Evolutionary conservation across 345 rosid genomes (phyloP).

Genomic region (Kandelia obovata): DNA sequence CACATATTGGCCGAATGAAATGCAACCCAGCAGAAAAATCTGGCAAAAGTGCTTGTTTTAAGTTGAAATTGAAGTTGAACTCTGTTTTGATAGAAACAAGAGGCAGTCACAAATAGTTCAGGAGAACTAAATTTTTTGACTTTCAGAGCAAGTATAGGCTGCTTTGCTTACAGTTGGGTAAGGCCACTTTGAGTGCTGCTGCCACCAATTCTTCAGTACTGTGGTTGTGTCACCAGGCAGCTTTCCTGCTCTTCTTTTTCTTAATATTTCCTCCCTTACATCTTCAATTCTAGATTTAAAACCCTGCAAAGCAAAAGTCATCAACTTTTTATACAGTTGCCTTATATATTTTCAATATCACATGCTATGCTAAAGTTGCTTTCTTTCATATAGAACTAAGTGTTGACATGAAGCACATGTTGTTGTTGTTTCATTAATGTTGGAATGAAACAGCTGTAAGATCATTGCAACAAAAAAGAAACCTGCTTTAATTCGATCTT

Average conservation of each 20-base stretch:
- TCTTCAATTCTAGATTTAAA: conserved; percentile 91
- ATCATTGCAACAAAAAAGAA: neutral
- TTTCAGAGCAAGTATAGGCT: neutral
- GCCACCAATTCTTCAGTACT: conserved; percentile 96
- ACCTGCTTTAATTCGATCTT: conserved; percentile 97
- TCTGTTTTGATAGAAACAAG: no score
- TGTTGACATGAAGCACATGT: neutral
- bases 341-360: no score
- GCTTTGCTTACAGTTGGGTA: conserved; percentile 89
- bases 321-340: no score
- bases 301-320: conserved; percentile 45
- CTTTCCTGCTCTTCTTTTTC: conserved; percentile 96
- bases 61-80: no score
- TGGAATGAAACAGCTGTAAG: neutral
- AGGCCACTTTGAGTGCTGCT: conserved; percentile 96
- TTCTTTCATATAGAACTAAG: no score
- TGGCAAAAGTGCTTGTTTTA: no score
- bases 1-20: no score
- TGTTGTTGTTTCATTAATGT: neutral
- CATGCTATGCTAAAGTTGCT: no score
- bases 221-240: conserved; percentile 97
- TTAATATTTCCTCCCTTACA: conserved; percentile 90
- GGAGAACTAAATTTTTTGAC: neutral
- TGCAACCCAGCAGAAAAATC: no score
- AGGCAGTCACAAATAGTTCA: neutral